A percentile compares a stretch with the other conserved stretches of the same genome.
Evolutionary conservation across 805 yeast genomes (phyloP).

Genomic region (Saturnispora bothae): DNA sequence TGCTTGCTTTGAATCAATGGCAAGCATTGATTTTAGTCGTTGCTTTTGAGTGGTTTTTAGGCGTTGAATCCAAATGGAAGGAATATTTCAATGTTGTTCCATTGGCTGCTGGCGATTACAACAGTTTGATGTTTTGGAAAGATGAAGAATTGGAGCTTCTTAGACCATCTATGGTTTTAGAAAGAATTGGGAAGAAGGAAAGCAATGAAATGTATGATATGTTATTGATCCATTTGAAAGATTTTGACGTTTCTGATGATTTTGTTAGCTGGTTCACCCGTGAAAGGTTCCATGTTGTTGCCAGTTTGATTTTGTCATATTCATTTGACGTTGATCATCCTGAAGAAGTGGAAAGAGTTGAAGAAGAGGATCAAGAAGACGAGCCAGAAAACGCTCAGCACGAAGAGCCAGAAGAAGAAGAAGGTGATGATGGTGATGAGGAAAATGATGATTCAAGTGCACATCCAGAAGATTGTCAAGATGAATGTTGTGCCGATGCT

Average conservation of each 20-base stretch:
- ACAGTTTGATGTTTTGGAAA: slow-evolving; percentile 74
- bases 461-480: slow-evolving; percentile 16
- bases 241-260: slow-evolving; percentile 26
- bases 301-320: slow-evolving; percentile 77
- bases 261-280: slow-evolving; percentile 28
- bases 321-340: slow-evolving; percentile 69
- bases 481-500: slow-evolving; percentile 10
- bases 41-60: slow-evolving; percentile 45
- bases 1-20: slow-evolving; percentile 56
- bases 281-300: slow-evolving; percentile 59
- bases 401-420: slow-evolving; percentile 27
- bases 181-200: slow-evolving; percentile 58
- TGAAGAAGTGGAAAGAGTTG: slow-evolving; percentile 23
- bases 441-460: slow-evolving; percentile 15
- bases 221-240: slow-evolving; percentile 28
- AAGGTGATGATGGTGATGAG: slow-evolving; percentile 18
- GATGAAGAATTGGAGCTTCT: slow-evolving; percentile 46
- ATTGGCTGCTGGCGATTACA: slow-evolving; percentile 27
- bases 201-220: slow-evolving; percentile 52
- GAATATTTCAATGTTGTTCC: slow-evolving; percentile 72
- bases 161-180: slow-evolving; percentile 59
- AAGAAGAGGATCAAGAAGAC: slow-evolving; percentile 19
- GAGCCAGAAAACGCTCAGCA: slow-evolving; percentile 19
- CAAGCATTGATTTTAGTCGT: slow-evolving; percentile 61
- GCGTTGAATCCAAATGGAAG: slow-evolving; percentile 47